Conservation (phyloP, 371 early-diverging fungal genomes). For the Syncephalastrum monosporum region DNA sequence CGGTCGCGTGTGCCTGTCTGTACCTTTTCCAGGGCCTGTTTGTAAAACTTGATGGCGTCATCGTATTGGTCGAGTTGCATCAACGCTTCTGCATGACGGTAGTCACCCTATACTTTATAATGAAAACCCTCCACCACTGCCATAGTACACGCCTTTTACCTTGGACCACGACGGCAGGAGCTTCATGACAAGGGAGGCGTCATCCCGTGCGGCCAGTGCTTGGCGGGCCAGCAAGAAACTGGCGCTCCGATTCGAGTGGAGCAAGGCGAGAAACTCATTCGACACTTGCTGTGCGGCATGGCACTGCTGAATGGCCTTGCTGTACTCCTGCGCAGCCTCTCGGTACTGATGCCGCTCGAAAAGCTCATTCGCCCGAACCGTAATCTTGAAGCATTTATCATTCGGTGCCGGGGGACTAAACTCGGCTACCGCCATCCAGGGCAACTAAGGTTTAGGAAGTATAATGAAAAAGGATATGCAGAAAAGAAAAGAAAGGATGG, state of each 20-base stretch:
- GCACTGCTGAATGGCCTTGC: conserved; percentile 54
- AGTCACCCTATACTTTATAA: conserved; percentile 57
- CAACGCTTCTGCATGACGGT: conserved; percentile 71
- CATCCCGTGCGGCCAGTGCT: conserved; percentile 56
- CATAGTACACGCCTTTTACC: conserved; percentile 27
- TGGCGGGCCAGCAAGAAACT: conserved; percentile 48
- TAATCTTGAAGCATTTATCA: conserved; percentile 38
- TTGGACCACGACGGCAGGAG: conserved; percentile 75
- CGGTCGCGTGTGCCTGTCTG: not conserved
- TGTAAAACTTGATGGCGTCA: conserved; percentile 60
- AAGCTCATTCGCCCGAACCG: conserved; percentile 56
- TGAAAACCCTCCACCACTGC: conserved; percentile 6
- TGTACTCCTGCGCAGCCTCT: conserved; percentile 63
- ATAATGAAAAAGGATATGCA: not conserved
- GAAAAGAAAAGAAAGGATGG: conserved; percentile 1
- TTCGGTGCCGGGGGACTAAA: conserved; percentile 36
- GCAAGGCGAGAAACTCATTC: conserved; percentile 45
- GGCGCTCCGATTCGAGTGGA: conserved; percentile 74
- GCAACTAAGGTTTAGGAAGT: too few species aligned
- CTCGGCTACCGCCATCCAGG: not conserved
- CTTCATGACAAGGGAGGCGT: conserved; percentile 59
- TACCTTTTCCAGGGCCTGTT: conserved; percentile 51
- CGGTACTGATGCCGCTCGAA: conserved; percentile 53
- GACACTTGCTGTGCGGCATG: conserved; percentile 25
- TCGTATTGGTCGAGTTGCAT: conserved; percentile 50